Evolutionary conservation across 495 filamentous ascomycete genomes (phyloP).

Genomic region (Lasiosphaeria hispida): DNA sequence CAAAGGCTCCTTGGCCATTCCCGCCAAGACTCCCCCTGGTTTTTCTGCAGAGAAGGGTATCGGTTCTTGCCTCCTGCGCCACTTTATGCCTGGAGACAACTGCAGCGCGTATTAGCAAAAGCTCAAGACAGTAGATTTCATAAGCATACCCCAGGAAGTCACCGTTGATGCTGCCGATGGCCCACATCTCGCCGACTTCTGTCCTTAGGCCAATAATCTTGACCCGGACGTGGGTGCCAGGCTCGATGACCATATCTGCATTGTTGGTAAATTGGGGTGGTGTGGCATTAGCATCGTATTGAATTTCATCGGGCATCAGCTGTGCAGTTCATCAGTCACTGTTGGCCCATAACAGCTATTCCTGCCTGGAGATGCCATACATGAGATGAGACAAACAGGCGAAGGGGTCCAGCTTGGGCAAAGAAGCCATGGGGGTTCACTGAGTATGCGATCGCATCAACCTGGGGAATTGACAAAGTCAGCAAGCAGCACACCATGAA

Average conservation of each 20-base stretch:
- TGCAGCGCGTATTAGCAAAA: neutral
- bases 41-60: neutral
- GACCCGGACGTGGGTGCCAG: constrained; percentile 85
- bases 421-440: constrained; percentile 94
- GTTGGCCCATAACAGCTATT: neutral
- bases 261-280: constrained; percentile 82
- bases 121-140: neutral
- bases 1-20: no score
- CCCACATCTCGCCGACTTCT: constrained; percentile 90
- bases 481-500: neutral
- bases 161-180: constrained; percentile 96
- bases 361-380: constrained; percentile 51
- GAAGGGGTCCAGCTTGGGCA: constrained; percentile 80
- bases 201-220: constrained; percentile 90
- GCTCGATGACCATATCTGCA: constrained; percentile 89
- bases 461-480: constrained; percentile 47
- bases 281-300: constrained; percentile 86
- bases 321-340: constrained; percentile 36
- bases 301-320: constrained; percentile 90
- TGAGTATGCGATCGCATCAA: constrained; percentile 85
- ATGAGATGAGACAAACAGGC: constrained; percentile 83
- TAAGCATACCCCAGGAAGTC: constrained; percentile 56
- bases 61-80: neutral
- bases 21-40: no score
- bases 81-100: constrained; percentile 6